Evolutionary conservation across 306 rosid genomes (phyloP).

Genomic region (Sechiopsis laciniata): DNA sequence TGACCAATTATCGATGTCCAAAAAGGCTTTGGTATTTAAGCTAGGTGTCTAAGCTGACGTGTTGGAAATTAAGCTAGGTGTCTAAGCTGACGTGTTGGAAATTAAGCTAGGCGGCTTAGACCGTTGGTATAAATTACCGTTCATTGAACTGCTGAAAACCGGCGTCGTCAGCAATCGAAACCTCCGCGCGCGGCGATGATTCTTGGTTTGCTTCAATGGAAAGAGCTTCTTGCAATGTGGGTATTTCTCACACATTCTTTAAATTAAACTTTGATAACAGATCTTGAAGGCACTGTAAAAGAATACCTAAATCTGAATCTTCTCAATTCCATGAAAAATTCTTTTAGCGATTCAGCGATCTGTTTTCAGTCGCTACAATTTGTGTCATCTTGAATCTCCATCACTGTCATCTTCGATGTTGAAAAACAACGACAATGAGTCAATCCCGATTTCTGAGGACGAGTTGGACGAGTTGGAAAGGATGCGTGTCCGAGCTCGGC

Average conservation of each 20-base stretch:
- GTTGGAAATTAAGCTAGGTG: too few relatives aligned
- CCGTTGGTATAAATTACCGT: too few relatives aligned
- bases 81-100: too few relatives aligned
- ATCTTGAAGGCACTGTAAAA: not conserved
- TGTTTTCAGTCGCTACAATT: not conserved
- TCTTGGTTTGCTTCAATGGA: not conserved
- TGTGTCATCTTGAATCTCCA: not conserved
- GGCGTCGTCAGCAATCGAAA: not conserved
- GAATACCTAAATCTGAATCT: constrained; percentile 6
- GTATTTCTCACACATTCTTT: not conserved
- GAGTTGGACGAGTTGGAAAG: constrained; percentile 78
- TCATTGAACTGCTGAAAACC: too few relatives aligned
- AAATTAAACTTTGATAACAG: not conserved
- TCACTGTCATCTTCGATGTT: constrained; percentile 38
- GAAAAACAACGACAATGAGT: constrained; percentile 36
- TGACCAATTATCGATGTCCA: too few relatives aligned
- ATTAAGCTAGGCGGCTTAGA: too few relatives aligned
- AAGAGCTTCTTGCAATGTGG: not conserved
- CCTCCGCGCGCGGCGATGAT: not conserved
- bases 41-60: too few relatives aligned
- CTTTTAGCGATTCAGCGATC: not conserved
- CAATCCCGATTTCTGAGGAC: constrained; percentile 65
- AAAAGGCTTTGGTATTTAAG: too few relatives aligned
- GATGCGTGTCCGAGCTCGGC: constrained; percentile 60
- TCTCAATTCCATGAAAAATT: not conserved